Percentiles rank a stretch among this genome's conserved stretches.
Conservation (phyloP, 169 alveolate genomes). For the Eimeria maxima region DNA sequence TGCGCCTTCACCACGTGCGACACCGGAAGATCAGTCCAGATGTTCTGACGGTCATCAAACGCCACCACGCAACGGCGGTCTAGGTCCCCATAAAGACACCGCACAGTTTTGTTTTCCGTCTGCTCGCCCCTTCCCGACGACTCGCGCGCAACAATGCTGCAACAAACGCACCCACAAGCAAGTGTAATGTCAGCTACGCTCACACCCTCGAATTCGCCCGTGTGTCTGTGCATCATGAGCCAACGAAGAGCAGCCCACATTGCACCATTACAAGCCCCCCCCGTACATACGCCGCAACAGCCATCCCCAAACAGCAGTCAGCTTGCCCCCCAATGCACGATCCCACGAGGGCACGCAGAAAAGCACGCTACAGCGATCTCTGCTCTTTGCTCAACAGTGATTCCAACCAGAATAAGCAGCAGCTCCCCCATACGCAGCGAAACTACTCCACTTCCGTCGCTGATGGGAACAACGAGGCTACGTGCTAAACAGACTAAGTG, state of each 20-base stretch:
- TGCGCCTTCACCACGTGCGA: constrained; percentile 95
- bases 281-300: background rate
- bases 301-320: background rate
- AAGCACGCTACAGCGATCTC: background rate
- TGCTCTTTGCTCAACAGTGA: background rate
- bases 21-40: constrained; percentile 94
- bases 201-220: background rate
- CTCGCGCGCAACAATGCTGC: constrained; percentile 80
- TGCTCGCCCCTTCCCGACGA: constrained; percentile 74
- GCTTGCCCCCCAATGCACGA: background rate
- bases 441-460: background rate
- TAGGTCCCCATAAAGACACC: constrained; percentile 90
- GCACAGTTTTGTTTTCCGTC: constrained; percentile 77
- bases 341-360: background rate
- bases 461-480: background rate
- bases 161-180: constrained; percentile 1
- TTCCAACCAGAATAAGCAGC: too few species aligned
- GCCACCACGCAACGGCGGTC: constrained; percentile 93
- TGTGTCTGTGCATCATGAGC: background rate
- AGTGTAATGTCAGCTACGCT: background rate
- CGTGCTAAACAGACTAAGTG: too few species aligned
- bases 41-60: constrained; percentile 95
- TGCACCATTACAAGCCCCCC: background rate
- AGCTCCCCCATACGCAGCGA: background rate
- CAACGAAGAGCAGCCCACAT: background rate